Evolutionary conservation across 495 filamentous ascomycete species (phyloP).

Genomic region (Tuber brumale): DNA sequence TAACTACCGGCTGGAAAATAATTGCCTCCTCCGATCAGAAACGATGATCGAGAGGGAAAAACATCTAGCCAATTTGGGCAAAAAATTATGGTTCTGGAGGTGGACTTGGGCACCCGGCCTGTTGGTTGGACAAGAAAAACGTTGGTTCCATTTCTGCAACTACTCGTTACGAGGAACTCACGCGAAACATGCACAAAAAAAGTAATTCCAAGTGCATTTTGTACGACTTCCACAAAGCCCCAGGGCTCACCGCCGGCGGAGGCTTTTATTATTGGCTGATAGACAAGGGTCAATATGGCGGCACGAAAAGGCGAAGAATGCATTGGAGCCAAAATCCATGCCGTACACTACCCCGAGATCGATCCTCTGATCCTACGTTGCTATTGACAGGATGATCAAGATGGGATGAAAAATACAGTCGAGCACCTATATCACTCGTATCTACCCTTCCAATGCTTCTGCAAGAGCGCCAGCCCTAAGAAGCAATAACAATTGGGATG

Average conservation of each 20-base stretch:
- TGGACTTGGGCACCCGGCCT: constrained; percentile 8
- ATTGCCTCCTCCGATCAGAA: not conserved
- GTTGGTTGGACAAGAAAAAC: constrained; percentile 24
- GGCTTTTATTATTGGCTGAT: not conserved
- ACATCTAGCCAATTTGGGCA: not conserved
- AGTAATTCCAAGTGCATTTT: constrained; percentile 15
- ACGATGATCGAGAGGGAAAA: not conserved
- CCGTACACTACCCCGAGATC: not conserved
- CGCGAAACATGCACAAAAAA: constrained; percentile 21
- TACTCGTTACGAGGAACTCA: constrained; percentile 15
- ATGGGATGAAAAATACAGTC: not conserved
- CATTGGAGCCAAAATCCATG: not conserved
- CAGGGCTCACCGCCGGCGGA: not conserved
- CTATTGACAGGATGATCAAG: not conserved
- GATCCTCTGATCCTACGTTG: not conserved
- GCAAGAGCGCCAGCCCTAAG: not conserved
- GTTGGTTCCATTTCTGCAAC: constrained; percentile 9
- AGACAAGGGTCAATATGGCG: not conserved
- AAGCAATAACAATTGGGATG: not conserved
- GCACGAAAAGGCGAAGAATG: not conserved
- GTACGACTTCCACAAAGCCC: not conserved
- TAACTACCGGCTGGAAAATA: not conserved
- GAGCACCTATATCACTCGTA: not conserved
- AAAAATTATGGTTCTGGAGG: constrained; percentile 6
- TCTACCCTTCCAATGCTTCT: not conserved